Base-by-base conservation (phyloP, 306 rosid genomes). In the Leucaena leucocephala region DNA sequence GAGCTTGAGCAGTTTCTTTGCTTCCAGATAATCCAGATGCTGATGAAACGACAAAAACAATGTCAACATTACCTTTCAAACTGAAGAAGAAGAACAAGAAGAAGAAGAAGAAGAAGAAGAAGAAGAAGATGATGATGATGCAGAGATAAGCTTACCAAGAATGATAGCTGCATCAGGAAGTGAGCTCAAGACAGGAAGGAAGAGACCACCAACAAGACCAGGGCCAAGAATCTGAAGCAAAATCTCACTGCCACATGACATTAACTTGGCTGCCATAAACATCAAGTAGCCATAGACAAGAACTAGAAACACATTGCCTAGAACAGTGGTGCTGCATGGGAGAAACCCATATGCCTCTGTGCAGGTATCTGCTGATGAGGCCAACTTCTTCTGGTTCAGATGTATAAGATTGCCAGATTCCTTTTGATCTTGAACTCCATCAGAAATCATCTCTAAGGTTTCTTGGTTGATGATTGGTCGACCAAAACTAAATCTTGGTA, bases 1-100 rank as follows among this genome's bases (percentile, higher is more conserved):
- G 97, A 77, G 86, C 79, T 81, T 91, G 94, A 34, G 92, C 92
- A 44, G 86, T 86, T 21, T 73, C 88, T 48, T 82, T 64, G 49
- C 77, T 83, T 71, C 77, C 93, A 52, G 93, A 90, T 50, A 91
- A 87, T 52, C 89, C 90, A 22, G 97, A 91, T 71, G 89, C 97
- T 91, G 81, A 72, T 62, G 40, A 27, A 64, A 43, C 40, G 52
- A 49, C 64, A 63, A 40, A 72, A 63, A 49, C 11, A 64, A 2
- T 6, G 19, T 35, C n/a, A 64, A 35, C 40, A 61, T 61, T 33
- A 61, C 67, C n/a, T 27, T 27, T 27, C 27, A 27, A 27, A 27
- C 27, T 27, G 27, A 27, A 27, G 27, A n/a, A n/a, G 27, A 27
- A 27, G 27, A 27, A 27, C 1, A 27, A 27, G 27, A 27, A 27